Evolutionary conservation across 306 rosid species (phyloP).

Genomic region (Vigna hirtella): DNA sequence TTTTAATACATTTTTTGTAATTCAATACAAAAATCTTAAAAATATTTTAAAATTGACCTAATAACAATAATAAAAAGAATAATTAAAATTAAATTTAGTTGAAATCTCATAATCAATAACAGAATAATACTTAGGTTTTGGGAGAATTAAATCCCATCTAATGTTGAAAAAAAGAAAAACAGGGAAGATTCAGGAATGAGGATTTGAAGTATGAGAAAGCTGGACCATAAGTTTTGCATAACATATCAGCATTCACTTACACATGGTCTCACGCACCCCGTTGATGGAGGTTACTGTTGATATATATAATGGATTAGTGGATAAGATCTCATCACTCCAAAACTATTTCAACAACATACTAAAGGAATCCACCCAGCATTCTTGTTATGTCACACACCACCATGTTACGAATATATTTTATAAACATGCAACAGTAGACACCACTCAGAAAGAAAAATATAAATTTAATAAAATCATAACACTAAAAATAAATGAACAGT

Average conservation of each 20-base stretch:
- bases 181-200: too few species aligned
- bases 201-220: neutral
- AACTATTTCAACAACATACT: conserved; percentile 20
- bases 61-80: too few species aligned
- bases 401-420: neutral
- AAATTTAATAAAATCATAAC: neutral
- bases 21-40: too few species aligned
- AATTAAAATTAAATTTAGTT: too few species aligned
- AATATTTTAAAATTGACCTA: too few species aligned
- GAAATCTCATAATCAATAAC: too few species aligned
- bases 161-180: too few species aligned
- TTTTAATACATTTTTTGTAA: too few species aligned
- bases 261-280: neutral
- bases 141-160: too few species aligned
- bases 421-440: neutral
- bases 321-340: conserved; percentile 36
- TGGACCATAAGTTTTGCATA: neutral
- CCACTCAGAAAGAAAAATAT: neutral
- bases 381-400: neutral
- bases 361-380: conserved; percentile 31
- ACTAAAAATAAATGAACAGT: neutral
- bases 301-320: conserved; percentile 16
- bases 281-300: conserved; percentile 16
- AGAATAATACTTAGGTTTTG: too few species aligned
- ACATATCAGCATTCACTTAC: neutral